These are phyloP conservation scores for Paecilomyces variotii DNA, from an alignment of 2,329 filamentous ascomycete species.

Conservation along the genomic window DNA sequence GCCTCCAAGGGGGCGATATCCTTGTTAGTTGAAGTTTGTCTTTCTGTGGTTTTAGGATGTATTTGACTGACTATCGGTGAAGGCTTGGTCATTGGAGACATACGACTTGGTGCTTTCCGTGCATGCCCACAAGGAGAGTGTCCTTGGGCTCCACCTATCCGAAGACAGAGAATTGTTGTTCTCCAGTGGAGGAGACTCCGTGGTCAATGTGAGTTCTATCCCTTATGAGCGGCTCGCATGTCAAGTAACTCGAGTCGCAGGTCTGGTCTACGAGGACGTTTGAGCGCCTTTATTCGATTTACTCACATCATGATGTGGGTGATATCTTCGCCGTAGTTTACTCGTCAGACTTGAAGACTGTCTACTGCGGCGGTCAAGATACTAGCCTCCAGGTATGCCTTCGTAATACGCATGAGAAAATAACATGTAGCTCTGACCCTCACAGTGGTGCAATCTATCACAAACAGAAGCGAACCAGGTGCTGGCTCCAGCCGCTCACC, in stretches of 20 bases:
- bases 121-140: constrained; percentile 83
- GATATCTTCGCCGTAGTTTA: constrained; percentile 95
- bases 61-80: background rate
- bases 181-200: constrained; percentile 85
- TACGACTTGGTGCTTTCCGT: constrained; percentile 73
- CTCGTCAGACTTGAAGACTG: constrained; percentile 66
- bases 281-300: constrained; percentile 75
- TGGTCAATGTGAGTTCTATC: constrained; percentile 62
- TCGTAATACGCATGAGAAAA: background rate
- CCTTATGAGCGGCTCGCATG: background rate
- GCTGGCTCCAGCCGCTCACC: constrained; percentile 60
- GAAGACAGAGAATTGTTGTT: constrained; percentile 69
- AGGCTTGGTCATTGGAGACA: constrained; percentile 78
- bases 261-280: constrained; percentile 77
- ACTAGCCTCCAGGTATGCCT: constrained; percentile 66
- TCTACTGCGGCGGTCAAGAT: constrained; percentile 91
- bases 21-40: constrained; percentile 42
- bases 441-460: constrained; percentile 68
- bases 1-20: constrained; percentile 89
- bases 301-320: constrained; percentile 87
- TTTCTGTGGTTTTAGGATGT: background rate
- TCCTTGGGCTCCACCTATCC: constrained; percentile 76
- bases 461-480: constrained; percentile 53
- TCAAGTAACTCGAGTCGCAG: constrained; percentile 22
- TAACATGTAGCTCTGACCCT: constrained; percentile 12